phyloP scores from a whole-genome alignment of 495 filamentous ascomycete genomes.

The Neurospora sp. region DNA sequence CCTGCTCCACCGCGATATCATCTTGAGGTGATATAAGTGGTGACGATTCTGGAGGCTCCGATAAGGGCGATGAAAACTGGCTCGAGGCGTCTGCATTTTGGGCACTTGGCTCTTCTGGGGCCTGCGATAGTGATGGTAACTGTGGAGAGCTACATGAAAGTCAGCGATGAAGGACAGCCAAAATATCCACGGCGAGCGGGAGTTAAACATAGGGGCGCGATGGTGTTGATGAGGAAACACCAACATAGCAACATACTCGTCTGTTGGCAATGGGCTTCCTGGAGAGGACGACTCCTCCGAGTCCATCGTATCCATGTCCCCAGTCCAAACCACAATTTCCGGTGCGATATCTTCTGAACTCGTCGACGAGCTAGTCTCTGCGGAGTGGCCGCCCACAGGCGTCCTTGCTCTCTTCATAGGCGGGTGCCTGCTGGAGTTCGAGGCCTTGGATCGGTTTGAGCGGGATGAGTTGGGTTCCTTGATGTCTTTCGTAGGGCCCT shows the following conservation, averaged over 20 bases:
- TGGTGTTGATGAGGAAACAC: neutral
- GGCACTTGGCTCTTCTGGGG: neutral
- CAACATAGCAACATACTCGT: neutral
- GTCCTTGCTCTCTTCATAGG: neutral
- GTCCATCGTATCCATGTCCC: constrained; percentile 22
- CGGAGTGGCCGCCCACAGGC: constrained; percentile 4
- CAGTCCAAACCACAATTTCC: constrained; percentile 31
- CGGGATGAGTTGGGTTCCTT: constrained; percentile 13
- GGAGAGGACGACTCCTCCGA: constrained; percentile 3
- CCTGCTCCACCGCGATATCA: neutral
- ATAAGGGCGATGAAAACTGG: constrained; percentile 10
- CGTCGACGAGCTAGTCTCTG: constrained; percentile 1
- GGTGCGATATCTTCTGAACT: constrained; percentile 21
- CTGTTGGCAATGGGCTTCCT: neutral
- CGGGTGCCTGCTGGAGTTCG: constrained; percentile 7
- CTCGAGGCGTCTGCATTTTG: neutral
- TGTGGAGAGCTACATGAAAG: neutral
- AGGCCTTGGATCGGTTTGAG: constrained; percentile 10
- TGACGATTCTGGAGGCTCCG: constrained; percentile 6
- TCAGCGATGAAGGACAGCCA: neutral
- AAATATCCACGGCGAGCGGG: neutral
- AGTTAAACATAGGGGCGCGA: neutral
- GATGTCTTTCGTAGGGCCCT: constrained; percentile 8
- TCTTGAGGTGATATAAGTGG: neutral
- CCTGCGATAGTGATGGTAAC: neutral